A percentile compares a stretch with the other conserved stretches of the same genome.
Evolutionary conservation across 2,329 filamentous ascomycete genomes (phyloP).

Genomic region (Colletotrichum eleusines): DNA sequence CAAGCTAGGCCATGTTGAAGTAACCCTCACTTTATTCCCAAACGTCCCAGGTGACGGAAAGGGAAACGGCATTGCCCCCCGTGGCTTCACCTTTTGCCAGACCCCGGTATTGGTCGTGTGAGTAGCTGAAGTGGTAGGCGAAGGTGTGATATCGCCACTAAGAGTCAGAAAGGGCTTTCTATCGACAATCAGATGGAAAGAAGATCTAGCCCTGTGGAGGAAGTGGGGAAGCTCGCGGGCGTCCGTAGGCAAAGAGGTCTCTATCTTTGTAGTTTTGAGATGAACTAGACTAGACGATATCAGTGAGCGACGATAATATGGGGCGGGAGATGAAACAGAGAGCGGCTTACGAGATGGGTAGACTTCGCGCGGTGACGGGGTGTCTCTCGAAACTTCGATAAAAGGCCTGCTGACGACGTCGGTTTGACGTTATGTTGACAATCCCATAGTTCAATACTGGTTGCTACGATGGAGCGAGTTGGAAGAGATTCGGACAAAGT

Average conservation of each 20-base stretch:
- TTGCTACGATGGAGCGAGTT: background rate
- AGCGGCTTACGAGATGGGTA: background rate
- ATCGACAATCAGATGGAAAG: background rate
- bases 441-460: background rate
- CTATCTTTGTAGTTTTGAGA: background rate
- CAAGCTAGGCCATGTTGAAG: conserved; percentile 47
- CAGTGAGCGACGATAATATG: too few species aligned
- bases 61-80: conserved; percentile 49
- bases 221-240: background rate
- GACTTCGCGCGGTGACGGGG: background rate
- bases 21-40: conserved; percentile 48
- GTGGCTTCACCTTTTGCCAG: conserved; percentile 37
- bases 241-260: background rate
- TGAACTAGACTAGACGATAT: background rate
- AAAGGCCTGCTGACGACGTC: background rate
- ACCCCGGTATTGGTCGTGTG: conserved; percentile 45
- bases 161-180: background rate
- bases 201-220: background rate
- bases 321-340: background rate
- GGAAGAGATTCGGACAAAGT: background rate
- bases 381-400: background rate
- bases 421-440: too few species aligned
- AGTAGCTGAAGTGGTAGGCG: conserved; percentile 38
- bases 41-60: conserved; percentile 49
- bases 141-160: conserved; percentile 47